Percentiles rank a stretch among this genome's conserved stretches.
phyloP scores from a whole-genome alignment of 1,284 basidiomycete genomes.

The Malassezia pachydermatis region DNA sequence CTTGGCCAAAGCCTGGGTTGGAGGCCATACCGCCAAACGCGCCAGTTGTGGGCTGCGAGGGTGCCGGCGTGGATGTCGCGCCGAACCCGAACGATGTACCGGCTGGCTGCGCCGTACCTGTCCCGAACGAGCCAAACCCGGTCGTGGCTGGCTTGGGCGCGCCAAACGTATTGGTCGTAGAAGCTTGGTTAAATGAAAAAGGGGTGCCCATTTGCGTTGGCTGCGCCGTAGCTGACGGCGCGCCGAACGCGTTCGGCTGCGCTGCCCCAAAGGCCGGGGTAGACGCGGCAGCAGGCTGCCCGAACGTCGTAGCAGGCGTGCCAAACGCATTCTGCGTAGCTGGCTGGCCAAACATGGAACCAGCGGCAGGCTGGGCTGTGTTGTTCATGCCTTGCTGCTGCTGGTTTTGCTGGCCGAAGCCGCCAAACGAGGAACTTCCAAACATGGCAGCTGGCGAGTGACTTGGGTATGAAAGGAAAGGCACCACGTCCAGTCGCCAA shows the following conservation, averaged over 20 bases:
- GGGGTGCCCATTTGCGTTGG: conserved; percentile 25
- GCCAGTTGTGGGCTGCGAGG: conserved; percentile 2
- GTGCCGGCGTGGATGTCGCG: conserved; percentile 2
- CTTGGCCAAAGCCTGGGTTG: conserved; percentile 20
- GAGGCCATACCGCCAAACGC: conserved; percentile 10
- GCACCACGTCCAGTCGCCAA: no score
- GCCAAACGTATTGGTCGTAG: conserved; percentile 27
- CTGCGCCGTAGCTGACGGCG: conserved; percentile 24
- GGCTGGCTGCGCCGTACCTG: conserved; percentile 11
- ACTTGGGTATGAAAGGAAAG: no score
- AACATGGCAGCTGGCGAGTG: conserved; percentile 26
- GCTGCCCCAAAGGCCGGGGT: conserved; percentile 12
- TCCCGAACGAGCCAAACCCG: conserved; percentile 35
- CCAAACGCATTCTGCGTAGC: conserved; percentile 27
- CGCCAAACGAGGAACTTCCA: conserved; percentile 30
- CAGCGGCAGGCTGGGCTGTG: neutral
- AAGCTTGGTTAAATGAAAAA: conserved; percentile 30
- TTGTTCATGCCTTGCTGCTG: conserved; percentile 27
- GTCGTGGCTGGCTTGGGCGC: conserved; percentile 29
- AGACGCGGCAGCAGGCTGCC: conserved; percentile 4
- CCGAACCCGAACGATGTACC: conserved; percentile 26
- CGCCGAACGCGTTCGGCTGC: conserved; percentile 20
- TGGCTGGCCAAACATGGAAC: conserved; percentile 14
- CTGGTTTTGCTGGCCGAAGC: conserved; percentile 39
- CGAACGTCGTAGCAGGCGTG: conserved; percentile 22